A percentile compares a stretch with the other conserved stretches of the same genome.
Evolutionary conservation across 345 rosid genomes (phyloP).

Genomic region (Anastatica hierochuntica): DNA sequence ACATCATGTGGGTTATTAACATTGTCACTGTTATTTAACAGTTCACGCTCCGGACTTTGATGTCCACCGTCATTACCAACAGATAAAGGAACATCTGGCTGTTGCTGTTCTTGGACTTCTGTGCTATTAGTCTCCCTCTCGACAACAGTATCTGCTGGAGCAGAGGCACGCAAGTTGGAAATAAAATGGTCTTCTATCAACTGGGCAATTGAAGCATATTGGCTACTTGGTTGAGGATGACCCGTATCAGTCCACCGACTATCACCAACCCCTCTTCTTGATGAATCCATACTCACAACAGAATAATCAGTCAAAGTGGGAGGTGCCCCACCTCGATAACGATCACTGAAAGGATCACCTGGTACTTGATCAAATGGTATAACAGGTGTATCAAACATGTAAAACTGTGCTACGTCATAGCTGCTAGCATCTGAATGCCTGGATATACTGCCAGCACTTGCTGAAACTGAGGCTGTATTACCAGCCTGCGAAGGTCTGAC

Average conservation of each 20-base stretch:
- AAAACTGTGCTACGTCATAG: slow-evolving; percentile 71
- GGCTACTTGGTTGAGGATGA: slow-evolving; percentile 76
- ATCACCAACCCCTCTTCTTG: slow-evolving; percentile 77
- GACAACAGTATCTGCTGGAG: slow-evolving; percentile 34
- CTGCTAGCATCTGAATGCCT: slow-evolving; percentile 79
- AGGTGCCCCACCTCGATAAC: slow-evolving; percentile 58
- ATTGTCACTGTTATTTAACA: slow-evolving; percentile 35
- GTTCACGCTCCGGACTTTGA: slow-evolving; percentile 44
- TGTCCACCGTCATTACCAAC: slow-evolving; percentile 39
- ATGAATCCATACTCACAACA: slow-evolving; percentile 56
- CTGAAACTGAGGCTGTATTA: slow-evolving; percentile 52
- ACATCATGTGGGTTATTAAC: slow-evolving; percentile 28
- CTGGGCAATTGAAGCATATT: slow-evolving; percentile 77
- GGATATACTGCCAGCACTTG: slow-evolving; percentile 52
- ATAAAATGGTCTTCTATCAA: slow-evolving; percentile 78
- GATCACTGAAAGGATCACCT: slow-evolving; percentile 56
- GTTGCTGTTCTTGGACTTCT: slow-evolving; percentile 39
- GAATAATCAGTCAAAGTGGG: slow-evolving; percentile 82
- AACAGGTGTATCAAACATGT: slow-evolving; percentile 93
- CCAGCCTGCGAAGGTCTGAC: slow-evolving; percentile 71
- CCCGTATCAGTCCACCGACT: slow-evolving; percentile 97
- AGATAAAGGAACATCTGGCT: slow-evolving; percentile 30
- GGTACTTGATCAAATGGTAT: slow-evolving; percentile 66
- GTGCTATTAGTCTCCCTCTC: slow-evolving; percentile 58
- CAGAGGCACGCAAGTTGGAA: slow-evolving; percentile 45